Base-by-base conservation (phyloP, 345 rosid species). In the Populus nigra region DNA sequence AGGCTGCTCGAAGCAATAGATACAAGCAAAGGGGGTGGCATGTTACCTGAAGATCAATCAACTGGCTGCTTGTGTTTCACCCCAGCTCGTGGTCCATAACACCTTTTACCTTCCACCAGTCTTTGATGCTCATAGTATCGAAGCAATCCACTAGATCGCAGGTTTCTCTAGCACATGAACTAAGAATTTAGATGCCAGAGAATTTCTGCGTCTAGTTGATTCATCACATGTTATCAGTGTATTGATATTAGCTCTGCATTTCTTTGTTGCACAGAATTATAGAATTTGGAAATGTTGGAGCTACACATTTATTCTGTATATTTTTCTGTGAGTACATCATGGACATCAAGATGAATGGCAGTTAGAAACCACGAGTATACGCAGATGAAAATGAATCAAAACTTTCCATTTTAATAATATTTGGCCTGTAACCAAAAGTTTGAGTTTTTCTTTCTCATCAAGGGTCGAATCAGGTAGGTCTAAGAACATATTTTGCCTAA, bases 21-120 rank as follows among this genome's bases (percentile, higher is more conserved):
- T 67, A 82, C 85, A 22, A 82, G 79, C 71, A 82, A 78, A 71
- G 85, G 85, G 33, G 85, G 85, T 1, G 85, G 85, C 45, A 82
- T 82, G 85, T 78, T 82, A 38, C 85, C 85, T 10, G 85, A 82
- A 71, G 85, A 39, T 69, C 82, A 82, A 72, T 82, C 82, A 25
- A 36, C 77, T n/a, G 82, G 85, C 57, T 82, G 85, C 63, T 71
- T 82, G 69, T 82, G 85, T 67, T 82, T 82, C 59, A 18, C 53
- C 45, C 20, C 62, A 8, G 76, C 68, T 22, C 85, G 82, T 15
- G 85, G 85, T 67, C 85, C 85, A 18, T 82, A 63, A 75, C 5
- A 29, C n/a, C 18, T 22, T 20, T 8, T 11, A 1, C 65, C 18
- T 63, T 65, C 23, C 27, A 38, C 41, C 18, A 1, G n/a, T 67